Conservation (phyloP, 345 rosid species). For the Hypericum perforatum region DNA sequence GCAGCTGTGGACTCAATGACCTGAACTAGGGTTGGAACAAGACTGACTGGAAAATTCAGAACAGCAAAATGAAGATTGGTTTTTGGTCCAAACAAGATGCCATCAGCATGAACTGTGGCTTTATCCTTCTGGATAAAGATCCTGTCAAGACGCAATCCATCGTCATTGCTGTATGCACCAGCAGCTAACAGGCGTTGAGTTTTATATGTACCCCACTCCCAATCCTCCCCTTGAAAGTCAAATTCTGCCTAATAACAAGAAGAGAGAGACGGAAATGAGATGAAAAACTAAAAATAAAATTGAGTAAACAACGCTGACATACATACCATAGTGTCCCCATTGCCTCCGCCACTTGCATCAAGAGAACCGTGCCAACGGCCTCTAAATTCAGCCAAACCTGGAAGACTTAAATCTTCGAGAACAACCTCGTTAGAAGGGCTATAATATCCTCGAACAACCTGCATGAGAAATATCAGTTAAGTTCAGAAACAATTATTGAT, state of each 20-base stretch:
- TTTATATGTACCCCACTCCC: slow-evolving; percentile 98
- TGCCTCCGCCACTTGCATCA: slow-evolving; percentile 99
- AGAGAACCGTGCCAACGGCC: slow-evolving; percentile 94
- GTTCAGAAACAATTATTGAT: slow-evolving; percentile 8
- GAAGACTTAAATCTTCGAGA: slow-evolving; percentile 71
- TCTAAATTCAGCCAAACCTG: slow-evolving; percentile 87
- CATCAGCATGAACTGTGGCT: slow-evolving; percentile 97
- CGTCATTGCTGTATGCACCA: slow-evolving; percentile 92
- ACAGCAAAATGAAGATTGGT: slow-evolving; percentile 96
- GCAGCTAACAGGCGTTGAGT: slow-evolving; percentile 80
- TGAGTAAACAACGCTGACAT: slow-evolving; percentile 8
- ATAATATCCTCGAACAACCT: slow-evolving; percentile 64
- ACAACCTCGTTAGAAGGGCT: slow-evolving; percentile 56
- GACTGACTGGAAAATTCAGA: slow-evolving; percentile 86
- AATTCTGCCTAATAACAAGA: slow-evolving; percentile 61
- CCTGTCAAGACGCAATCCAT: slow-evolving; percentile 86
- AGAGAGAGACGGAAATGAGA: neutral
- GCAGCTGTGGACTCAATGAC: slow-evolving; percentile 84
- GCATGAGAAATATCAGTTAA: slow-evolving; percentile 17
- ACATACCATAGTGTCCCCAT: slow-evolving; percentile 89
- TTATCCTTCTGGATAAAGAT: slow-evolving; percentile 88
- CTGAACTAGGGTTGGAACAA: slow-evolving; percentile 87
- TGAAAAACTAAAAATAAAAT: neutral
- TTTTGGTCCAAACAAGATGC: slow-evolving; percentile 81
- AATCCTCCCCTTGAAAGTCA: slow-evolving; percentile 93